Evolutionary conservation across 139 green algal species (phyloP), one percentile per base, ranked within the genome.

Genomic region (Chlorella sp.): DNA sequence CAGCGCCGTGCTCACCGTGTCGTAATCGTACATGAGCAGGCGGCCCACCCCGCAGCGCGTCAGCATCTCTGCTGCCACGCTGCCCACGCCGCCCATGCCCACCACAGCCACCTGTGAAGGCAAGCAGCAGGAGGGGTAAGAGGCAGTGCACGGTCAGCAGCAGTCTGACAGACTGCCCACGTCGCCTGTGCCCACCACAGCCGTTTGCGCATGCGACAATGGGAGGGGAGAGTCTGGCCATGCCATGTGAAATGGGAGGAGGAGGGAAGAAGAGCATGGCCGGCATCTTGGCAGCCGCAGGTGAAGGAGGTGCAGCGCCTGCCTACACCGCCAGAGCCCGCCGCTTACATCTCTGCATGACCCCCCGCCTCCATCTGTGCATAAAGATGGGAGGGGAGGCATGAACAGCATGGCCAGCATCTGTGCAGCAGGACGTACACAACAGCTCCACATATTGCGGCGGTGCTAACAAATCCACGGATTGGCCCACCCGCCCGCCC

Each of bases 31-130:
- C 89, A 99, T 95, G 42, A 99, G 94, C 88, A 99, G 95, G 15
- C 96, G 90, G 12, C 98, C 98, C 16, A 99, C 89, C 16, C 98
- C 98, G 90, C 98, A 99, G 42, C 98, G 95, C 5, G 98, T 98
- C 37, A 99, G 93, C 98, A 99, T 99, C 92, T 99, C 98, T 3
- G 96, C 96, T 2, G 98, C 98, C 53, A 99, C 98, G 73, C 94
- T 97, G 87, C 98, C 98, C 81, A 99, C 98, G 68, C 98, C 98
- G 36, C 98, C 98, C 75, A 98, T 96, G 78, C 97, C 97, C 61
- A 99, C 96, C 16, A 99, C 89, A 4, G 97, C 97, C 48, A 98
- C 87, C 87, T 90, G 86, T 19, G 22, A 0, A 19, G 19, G 16
- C 9, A 3, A 36, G 73, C 4, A 80, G 73, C n/a, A 48, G 0